Evolutionary conservation across 768 basidiomycete species (phyloP), one percentile per base, ranked within the genome.

Genomic region (Vishniacozyma victoriae): DNA sequence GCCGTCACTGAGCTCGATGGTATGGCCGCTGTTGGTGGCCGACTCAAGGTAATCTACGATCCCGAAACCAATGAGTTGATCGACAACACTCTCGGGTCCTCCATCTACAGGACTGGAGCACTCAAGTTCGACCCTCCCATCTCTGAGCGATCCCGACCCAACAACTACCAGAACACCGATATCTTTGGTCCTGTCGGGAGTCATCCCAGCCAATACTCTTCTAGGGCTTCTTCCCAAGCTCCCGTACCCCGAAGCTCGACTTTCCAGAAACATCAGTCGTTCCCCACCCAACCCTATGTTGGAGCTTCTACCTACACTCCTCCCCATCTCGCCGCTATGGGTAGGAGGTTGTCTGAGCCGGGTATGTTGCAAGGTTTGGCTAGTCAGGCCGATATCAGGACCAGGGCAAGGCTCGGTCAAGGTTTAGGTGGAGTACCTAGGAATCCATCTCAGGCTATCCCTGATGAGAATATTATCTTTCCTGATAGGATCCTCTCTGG

Each of bases 401-500:
- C 48, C 14, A 20, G 47, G 29, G 41, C 35, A 2, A 44, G 42
- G n/a, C 46, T 41, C n/a, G 24, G 46, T 16, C 52, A 61, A 42
- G 50, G 59, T 19, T 19, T 57, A 6, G 53, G 55, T 24, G 33
- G 53, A 42, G 35, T 44, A 53, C 29, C 16, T 41, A 5, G 19
- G 36, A 13, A 55, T 53, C 24, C 25, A 54, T 25, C 42, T 33
- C 46, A 61, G 47, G 40, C 39, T 23, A 59, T 61, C 33, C 59
- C 56, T 13, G 54, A 42, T 33, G 43, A 54, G 16, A 68, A 68
- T 27, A 51, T 49, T 25, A 62, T 68, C 14, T 55, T 57, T 31
- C 57, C 57, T 1, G 57, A 60, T 27, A 48, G 58, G 43, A 58
- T 68, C 27, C 23, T 55, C 5, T 48, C 52, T 18, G 66, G 66